Conservation (phyloP, 345 rosid genomes). For the Arabidopsis suecica region DNA sequence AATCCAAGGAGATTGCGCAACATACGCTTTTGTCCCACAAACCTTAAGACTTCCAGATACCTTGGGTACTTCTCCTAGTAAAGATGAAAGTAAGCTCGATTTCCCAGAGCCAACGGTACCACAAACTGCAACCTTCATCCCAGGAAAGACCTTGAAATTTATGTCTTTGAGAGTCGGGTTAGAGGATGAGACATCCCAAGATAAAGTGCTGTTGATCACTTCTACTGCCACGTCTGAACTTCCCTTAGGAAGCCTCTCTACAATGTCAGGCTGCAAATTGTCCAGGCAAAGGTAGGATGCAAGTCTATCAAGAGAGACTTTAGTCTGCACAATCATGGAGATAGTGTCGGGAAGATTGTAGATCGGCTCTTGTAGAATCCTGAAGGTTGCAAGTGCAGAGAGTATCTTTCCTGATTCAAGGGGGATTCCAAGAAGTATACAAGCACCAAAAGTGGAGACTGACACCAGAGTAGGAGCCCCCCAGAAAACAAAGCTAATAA, state of each 20-base stretch:
- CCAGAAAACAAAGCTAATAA: constrained; percentile 65
- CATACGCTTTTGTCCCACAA: constrained; percentile 76
- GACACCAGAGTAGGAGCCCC: constrained; percentile 72
- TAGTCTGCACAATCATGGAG: constrained; percentile 66
- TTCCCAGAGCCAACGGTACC: constrained; percentile 86
- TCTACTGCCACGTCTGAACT: constrained; percentile 56
- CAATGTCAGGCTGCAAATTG: constrained; percentile 55
- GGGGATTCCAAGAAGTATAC: constrained; percentile 63
- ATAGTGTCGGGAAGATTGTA: constrained; percentile 65
- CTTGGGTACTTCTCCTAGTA: constrained; percentile 74
- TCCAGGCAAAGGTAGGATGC: constrained; percentile 64
- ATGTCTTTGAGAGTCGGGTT: constrained; percentile 60
- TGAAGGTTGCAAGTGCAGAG: constrained; percentile 75
- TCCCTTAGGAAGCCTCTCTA: constrained; percentile 56
- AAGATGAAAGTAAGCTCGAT: constrained; percentile 74
- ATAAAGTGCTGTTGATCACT: constrained; percentile 57
- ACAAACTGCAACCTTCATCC: constrained; percentile 80
- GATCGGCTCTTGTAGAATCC: constrained; percentile 70
- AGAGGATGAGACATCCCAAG: constrained; percentile 61
- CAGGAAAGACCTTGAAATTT: constrained; percentile 53
- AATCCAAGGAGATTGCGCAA: constrained; percentile 92
- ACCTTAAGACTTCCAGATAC: constrained; percentile 64
- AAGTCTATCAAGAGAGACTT: constrained; percentile 75
- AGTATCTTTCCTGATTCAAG: constrained; percentile 75
- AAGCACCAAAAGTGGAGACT: constrained; percentile 63